phyloP scores from a whole-genome alignment of 108 stramenopile species.

The Pseudonitzschia multiseries region DNA sequence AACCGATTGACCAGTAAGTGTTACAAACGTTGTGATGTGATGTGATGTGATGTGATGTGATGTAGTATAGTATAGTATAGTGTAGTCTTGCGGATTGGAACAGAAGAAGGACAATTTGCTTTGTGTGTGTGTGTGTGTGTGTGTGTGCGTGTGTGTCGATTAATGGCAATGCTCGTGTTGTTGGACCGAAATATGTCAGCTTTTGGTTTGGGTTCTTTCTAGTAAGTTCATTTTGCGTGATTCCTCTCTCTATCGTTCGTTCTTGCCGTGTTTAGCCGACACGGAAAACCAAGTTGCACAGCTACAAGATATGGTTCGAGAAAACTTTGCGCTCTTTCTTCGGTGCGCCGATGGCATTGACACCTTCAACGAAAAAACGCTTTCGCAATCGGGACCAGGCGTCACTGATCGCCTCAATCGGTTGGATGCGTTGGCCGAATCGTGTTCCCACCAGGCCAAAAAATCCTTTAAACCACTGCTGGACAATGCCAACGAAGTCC shows the following conservation, averaged over 20 bases:
- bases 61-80: background rate
- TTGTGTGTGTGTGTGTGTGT: background rate
- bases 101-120: background rate
- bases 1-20: conserved; percentile 75
- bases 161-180: no score
- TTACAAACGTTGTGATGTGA: background rate
- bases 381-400: conserved; percentile 43
- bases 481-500: conserved; percentile 88
- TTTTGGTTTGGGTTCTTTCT: background rate
- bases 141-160: background rate
- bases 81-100: background rate
- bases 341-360: conserved; percentile 91
- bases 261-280: conserved; percentile 35
- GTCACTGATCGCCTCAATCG: conserved; percentile 66
- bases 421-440: conserved; percentile 72
- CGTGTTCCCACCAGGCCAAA: conserved; percentile 73
- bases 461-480: conserved; percentile 86
- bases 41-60: background rate
- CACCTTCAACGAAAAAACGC: conserved; percentile 51
- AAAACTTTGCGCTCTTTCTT: conserved; percentile 87
- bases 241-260: conserved; percentile 7
- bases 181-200: no score
- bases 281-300: conserved; percentile 82
- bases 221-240: background rate
- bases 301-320: conserved; percentile 82